phyloP scores from a whole-genome alignment of 2,329 filamentous ascomycete species.

The Peltaster fructicola region DNA sequence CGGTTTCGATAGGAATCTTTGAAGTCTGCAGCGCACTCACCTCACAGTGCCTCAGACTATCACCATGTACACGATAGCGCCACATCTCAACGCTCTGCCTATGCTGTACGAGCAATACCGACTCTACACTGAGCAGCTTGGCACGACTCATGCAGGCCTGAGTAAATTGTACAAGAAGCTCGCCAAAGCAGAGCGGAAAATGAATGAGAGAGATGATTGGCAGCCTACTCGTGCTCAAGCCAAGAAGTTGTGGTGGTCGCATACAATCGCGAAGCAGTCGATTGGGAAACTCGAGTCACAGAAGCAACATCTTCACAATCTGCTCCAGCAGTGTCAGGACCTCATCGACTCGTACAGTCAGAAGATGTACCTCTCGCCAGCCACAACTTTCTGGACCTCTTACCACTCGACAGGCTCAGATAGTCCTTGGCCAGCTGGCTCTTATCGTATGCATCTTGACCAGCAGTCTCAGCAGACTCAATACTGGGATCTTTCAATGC shows the following conservation, averaged over 20 bases:
- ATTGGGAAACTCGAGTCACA: conserved; percentile 10
- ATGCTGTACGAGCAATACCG: conserved; percentile 12
- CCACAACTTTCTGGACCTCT: conserved; percentile 9
- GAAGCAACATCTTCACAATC: conserved; percentile 11
- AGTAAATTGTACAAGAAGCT: conserved; percentile 15
- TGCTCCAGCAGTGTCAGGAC: conserved; percentile 12
- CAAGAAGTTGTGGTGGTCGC: conserved; percentile 15
- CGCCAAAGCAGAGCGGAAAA: conserved; percentile 9
- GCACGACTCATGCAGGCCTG: conserved; percentile 11
- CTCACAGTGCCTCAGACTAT: too few species aligned
- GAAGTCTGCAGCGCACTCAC: too few species aligned
- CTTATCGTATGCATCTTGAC: too few species aligned
- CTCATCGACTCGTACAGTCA: conserved; percentile 11
- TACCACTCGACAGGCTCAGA: too few species aligned
- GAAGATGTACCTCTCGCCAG: conserved; percentile 5
- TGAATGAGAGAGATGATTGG: conserved; percentile 9
- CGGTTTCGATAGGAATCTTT: too few species aligned
- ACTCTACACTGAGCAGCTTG: conserved; percentile 13
- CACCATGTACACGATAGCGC: too few species aligned
- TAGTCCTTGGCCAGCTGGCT: too few species aligned
- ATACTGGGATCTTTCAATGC: conserved; percentile 17
- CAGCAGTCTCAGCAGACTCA: too few species aligned
- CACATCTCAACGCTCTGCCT: conserved; percentile 9
- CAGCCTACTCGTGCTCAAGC: conserved; percentile 11
- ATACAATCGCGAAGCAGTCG: conserved; percentile 8